Percentiles rank a stretch among this genome's conserved stretches.
phyloP scores from a whole-genome alignment of 2,329 filamentous ascomycete genomes.

The Diaporthe amygdali region DNA sequence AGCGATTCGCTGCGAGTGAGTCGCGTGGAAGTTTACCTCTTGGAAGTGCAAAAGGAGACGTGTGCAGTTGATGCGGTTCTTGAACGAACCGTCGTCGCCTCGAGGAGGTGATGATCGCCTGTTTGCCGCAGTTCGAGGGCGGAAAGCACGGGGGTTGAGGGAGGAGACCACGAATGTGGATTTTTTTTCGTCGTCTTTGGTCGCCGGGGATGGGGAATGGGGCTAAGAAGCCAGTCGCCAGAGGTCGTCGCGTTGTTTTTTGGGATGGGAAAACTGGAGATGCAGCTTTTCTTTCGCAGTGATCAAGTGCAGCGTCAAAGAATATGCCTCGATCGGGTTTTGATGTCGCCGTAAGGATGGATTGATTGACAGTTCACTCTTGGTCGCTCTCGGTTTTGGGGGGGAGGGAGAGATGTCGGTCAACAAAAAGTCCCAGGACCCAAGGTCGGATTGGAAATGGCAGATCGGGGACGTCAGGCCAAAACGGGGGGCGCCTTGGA shows the following conservation, averaged over 20 bases:
- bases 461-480: slow-evolving; percentile 21
- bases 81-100: slow-evolving; percentile 22
- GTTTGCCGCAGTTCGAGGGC: slow-evolving; percentile 12
- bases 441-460: slow-evolving; percentile 20
- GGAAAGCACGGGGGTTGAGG: slow-evolving; percentile 22
- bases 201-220: slow-evolving; percentile 18
- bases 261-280: slow-evolving; percentile 16
- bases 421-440: slow-evolving; percentile 21
- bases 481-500: slow-evolving; percentile 10
- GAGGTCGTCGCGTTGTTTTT: slow-evolving; percentile 21
- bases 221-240: slow-evolving; percentile 19
- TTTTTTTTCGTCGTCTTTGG: slow-evolving; percentile 23
- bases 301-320: slow-evolving; percentile 12
- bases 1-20: slow-evolving; percentile 6
- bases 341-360: slow-evolving; percentile 25
- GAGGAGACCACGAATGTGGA: slow-evolving; percentile 17
- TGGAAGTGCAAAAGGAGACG: not conserved
- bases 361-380: slow-evolving; percentile 25
- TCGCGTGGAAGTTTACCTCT: slow-evolving; percentile 19
- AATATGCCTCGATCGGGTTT: slow-evolving; percentile 25
- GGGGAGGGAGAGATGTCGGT: slow-evolving; percentile 11
- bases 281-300: slow-evolving; percentile 17
- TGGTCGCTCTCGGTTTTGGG: slow-evolving; percentile 12
- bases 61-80: slow-evolving; percentile 6
- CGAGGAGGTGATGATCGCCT: slow-evolving; percentile 18